Base-by-base conservation (phyloP, 1,139 yeast species). In the Groenewaldozyma sp. region DNA sequence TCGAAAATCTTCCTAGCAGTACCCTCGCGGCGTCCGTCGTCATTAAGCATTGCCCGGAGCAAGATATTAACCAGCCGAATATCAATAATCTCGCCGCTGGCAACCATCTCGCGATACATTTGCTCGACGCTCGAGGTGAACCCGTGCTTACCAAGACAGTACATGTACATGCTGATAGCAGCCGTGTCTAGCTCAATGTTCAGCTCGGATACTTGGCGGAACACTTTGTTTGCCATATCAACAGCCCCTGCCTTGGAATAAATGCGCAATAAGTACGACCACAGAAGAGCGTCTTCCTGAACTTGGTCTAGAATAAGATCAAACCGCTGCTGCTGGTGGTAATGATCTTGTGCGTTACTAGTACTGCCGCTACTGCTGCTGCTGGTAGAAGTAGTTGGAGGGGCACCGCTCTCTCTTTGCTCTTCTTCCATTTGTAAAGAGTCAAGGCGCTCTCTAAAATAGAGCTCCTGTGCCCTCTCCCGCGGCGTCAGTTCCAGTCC, bases 171-270 rank as follows among this genome's bases (percentile, higher is more conserved):
- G 27, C 46, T 46, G 17, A 49, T 22, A 14, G 44, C 38, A 3
- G 46, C 36, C 17, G 45, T 45, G 31, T 49, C 52, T 11, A 49
- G 33, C 6, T 39, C 36, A 36, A 37, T 36, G 2, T 45, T 41
- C 3, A 36, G 37, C 3, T 34, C 10, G 11, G 33, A 26, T 35
- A 47, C 29, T 13, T 44, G 46, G 10, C 34, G 32, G 31, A 45
- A 46, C 3, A 48, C 17, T 6, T 35, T 22, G 27, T 35, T 38
- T 4, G 45, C 48, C 4, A 38, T 35, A 5, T 32, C 31, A n/a
- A 32, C 16, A 21, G 45, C 36, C 18, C 39, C 28, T 3, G 32
- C 22, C 10, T 28, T 29, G 10, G 40, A 39, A 21, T 45, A 46
- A 24, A 40, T 18, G 5, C 22, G 20, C 5, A 29, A 14, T 14